phyloP scores from a whole-genome alignment of 2,329 filamentous ascomycete genomes.

The Xylariaceae sp. region DNA sequence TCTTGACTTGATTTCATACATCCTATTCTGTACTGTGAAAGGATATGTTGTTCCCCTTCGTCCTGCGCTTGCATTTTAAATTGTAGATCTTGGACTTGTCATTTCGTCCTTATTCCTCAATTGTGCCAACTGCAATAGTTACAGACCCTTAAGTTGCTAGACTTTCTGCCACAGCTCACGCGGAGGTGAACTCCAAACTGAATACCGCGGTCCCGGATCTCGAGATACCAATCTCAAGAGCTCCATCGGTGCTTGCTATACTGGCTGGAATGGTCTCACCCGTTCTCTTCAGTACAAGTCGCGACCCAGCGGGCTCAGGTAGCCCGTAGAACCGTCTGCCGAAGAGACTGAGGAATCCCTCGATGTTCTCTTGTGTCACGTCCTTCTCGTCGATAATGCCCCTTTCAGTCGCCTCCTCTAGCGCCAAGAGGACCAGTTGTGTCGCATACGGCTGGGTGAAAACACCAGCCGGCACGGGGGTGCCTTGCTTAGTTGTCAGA shows the following conservation, averaged over 20 bases:
- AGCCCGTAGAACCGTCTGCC: conserved; percentile 52
- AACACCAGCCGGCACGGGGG: conserved; percentile 60
- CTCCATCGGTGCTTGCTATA: conserved; percentile 36
- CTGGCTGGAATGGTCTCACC: conserved; percentile 40
- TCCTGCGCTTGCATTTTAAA: too few species aligned
- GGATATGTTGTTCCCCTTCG: too few species aligned
- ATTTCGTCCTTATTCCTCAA: too few species aligned
- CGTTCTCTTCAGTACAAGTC: conserved; percentile 52
- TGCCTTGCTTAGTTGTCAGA: conserved; percentile 49
- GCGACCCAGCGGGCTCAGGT: conserved; percentile 45
- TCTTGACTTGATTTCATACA: too few species aligned
- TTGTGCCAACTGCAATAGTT: too few species aligned
- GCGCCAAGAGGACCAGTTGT: conserved; percentile 56
- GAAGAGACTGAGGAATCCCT: conserved; percentile 48
- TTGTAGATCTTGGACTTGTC: too few species aligned
- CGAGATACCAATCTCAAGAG: conserved; percentile 41
- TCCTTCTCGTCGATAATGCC: conserved; percentile 47
- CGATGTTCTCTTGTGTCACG: conserved; percentile 51
- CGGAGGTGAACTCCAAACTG: conserved; percentile 33
- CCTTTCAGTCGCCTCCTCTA: conserved; percentile 56
- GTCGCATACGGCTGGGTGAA: conserved; percentile 60
- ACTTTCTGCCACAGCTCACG: conserved; percentile 11
- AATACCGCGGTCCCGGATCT: conserved; percentile 39
- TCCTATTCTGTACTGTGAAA: too few species aligned
- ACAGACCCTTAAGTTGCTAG: too few species aligned